Base-by-base conservation (phyloP, 2,329 filamentous ascomycete genomes). In the Fusarium devonianum region DNA sequence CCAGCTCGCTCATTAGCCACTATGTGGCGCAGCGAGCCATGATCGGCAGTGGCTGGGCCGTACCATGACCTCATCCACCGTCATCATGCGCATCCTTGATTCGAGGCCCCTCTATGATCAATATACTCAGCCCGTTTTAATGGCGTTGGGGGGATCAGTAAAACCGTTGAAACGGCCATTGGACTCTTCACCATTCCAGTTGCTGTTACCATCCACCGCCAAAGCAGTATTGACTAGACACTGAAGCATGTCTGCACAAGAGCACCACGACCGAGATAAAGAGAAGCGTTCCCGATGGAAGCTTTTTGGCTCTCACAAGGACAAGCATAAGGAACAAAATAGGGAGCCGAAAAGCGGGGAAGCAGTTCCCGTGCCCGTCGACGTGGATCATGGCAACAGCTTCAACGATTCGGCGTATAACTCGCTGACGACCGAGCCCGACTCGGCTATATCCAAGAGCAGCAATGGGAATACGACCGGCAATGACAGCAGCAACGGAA, bases 261-360 rank as follows among this genome's bases (percentile, higher is more conserved):
- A 63, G 13, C 49, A 58, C 4, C 35, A 49, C 4, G 14, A 36
- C 7, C 18, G 16, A 18, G 61, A 64, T 23, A 64, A 56, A 28
- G 62, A 64, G 44, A 64, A 61, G 32, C 59, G 51, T 4, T 63
- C 59, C 13, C 64, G 57, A 21, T 64, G 62, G 62, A 64, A 64
- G 37, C 28, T 64, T 21, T 64, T 64, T n/a, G 28, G 53, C 4
- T 63, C 60, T 6, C 58, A 53, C 7, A 64, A 64, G 25, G 61
- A 64, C n/a, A 58, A 58, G 12, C 44, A 58, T 5, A 56, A 37
- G 25, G 37, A 46, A 2, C 58, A 45, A 7, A 43, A 58, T 3
- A 58, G 60, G 18, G 55, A 56, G 26, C 37, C 25, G 16, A 59
- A 29, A 14, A 55, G 42, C 16, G 33, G 49, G n/a, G 61, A 64